Percentiles rank a stretch among this genome's conserved stretches.
phyloP scores from a whole-genome alignment of 257 asterid species.

The Agastache rugosa region DNA sequence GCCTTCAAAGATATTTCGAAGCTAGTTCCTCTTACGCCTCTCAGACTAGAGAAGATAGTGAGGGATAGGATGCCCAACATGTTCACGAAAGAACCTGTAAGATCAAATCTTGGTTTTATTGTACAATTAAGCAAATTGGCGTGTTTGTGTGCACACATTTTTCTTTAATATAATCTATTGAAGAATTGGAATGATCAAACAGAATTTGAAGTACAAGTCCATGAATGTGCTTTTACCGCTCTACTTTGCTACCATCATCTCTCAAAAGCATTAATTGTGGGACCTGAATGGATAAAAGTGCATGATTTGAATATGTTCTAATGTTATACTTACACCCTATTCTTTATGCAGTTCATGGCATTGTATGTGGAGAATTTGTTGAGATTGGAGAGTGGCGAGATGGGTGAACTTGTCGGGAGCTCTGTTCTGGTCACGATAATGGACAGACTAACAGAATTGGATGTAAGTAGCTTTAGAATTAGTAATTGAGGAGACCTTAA shows the following conservation, averaged over 20 bases:
- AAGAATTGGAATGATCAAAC: conserved; percentile 5
- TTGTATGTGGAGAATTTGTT: conserved; percentile 86
- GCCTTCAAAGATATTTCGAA: conserved; percentile 65
- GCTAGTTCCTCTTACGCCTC: conserved; percentile 79
- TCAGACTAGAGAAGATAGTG: conserved; percentile 71
- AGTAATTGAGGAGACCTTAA: conserved; percentile 8
- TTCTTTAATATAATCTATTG: not conserved
- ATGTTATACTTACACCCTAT: conserved; percentile 6
- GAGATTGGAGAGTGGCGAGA: conserved; percentile 69
- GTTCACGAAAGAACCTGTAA: conserved; percentile 60
- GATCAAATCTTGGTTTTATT: conserved; percentile 32
- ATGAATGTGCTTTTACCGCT: not conserved
- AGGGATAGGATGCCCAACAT: conserved; percentile 66
- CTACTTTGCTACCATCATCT: not conserved
- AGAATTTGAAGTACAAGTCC: conserved; percentile 19
- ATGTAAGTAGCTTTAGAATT: conserved; percentile 60
- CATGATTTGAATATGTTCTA: conserved; percentile 15
- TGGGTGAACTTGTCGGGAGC: conserved; percentile 76
- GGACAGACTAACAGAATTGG: conserved; percentile 80
- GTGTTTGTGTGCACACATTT: not conserved
- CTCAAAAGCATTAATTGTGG: not conserved
- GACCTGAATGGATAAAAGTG: conserved; percentile 6
- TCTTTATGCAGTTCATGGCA: conserved; percentile 55
- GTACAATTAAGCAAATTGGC: not conserved
- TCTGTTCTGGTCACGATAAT: conserved; percentile 61